Evolutionary conservation across 1,284 basidiomycete species (phyloP).

Genomic region (Cutaneotrichosporon sp.): DNA sequence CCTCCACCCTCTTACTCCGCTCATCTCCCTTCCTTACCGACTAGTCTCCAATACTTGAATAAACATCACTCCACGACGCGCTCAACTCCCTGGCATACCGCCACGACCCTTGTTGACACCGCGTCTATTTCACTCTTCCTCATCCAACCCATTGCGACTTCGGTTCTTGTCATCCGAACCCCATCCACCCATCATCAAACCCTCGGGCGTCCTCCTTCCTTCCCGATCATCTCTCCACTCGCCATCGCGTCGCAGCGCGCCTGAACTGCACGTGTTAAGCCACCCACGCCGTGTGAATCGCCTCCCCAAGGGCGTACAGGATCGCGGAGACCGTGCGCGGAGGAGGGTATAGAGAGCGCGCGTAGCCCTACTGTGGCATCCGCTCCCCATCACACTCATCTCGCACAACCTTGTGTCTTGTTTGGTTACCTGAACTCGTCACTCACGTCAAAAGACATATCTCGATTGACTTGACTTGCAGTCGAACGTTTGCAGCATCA

Average conservation of each 20-base stretch:
- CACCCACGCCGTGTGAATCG: conserved; percentile 6
- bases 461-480: not conserved
- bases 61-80: not conserved
- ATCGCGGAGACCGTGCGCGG: conserved; percentile 7
- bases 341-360: conserved; percentile 1
- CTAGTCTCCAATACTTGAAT: not conserved
- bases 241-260: conserved; percentile 1
- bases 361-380: not conserved
- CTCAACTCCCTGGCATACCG: not conserved
- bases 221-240: not conserved
- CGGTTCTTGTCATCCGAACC: not conserved
- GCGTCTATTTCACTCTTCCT: not conserved
- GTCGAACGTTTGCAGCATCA: not conserved
- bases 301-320: conserved; percentile 2
- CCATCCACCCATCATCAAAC: conserved; percentile 11
- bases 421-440: not conserved
- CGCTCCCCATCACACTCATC: not conserved
- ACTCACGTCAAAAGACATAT: not conserved
- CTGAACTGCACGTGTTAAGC: conserved; percentile 7
- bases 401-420: not conserved
- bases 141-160: not conserved
- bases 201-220: conserved; percentile 4
- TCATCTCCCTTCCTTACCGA: not conserved
- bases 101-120: conserved; percentile 8
- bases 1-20: not conserved